Conservation (phyloP, 768 basidiomycete species). For the Phanerochaete carnosa region DNA sequence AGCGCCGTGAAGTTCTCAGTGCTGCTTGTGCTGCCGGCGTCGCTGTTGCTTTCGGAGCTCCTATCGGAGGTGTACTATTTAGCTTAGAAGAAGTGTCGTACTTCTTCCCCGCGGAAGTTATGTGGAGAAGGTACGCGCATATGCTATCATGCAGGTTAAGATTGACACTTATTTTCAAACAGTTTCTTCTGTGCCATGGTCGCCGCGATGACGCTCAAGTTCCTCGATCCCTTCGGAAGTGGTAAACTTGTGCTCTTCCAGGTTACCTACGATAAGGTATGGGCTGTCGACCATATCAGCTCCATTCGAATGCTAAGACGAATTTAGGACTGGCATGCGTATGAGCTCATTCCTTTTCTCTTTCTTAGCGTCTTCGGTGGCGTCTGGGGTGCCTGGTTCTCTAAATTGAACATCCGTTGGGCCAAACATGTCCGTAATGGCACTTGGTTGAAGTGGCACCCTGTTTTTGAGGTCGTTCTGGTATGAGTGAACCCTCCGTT, state of each 20-base stretch:
- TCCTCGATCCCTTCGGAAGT: conserved; percentile 93
- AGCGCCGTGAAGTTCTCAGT: conserved; percentile 90
- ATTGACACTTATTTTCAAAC: conserved; percentile 28
- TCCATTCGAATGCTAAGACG: neutral
- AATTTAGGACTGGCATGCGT: conserved; percentile 84
- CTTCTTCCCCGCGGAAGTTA: conserved; percentile 95
- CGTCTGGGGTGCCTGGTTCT: conserved; percentile 91
- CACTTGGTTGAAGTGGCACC: conserved; percentile 78
- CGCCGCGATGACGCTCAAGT: conserved; percentile 89
- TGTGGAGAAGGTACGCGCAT: conserved; percentile 83
- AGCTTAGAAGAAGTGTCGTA: conserved; percentile 95
- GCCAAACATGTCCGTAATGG: conserved; percentile 75
- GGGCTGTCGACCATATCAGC: neutral
- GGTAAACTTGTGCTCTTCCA: conserved; percentile 92
- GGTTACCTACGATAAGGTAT: conserved; percentile 82
- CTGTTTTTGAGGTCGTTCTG: conserved; percentile 78
- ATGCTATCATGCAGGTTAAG: neutral
- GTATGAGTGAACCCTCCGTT: conserved; percentile 39
- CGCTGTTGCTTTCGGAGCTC: conserved; percentile 95
- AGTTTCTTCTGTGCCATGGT: conserved; percentile 99
- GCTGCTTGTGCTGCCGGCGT: conserved; percentile 98
- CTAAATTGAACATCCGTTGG: conserved; percentile 89
- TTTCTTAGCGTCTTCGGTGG: conserved; percentile 90
- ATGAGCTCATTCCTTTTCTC: conserved; percentile 83
- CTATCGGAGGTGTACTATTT: conserved; percentile 90